Base-by-base conservation (phyloP, 176 grass and related monocot species). In the Puya raimondii region DNA sequence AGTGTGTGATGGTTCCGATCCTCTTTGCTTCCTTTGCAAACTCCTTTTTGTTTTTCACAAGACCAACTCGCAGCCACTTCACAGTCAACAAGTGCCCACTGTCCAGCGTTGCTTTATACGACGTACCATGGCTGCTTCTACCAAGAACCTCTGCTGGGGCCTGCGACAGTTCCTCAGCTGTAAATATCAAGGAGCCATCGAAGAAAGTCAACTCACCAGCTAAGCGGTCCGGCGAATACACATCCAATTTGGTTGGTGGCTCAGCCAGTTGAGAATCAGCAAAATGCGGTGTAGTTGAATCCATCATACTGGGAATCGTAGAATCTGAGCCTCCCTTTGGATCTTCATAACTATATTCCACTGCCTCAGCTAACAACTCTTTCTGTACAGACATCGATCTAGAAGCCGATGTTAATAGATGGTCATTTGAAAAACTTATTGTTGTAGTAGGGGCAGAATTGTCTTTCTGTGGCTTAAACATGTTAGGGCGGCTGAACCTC, bases 141-240 rank as follows among this genome's bases (percentile, higher is more conserved):
- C 94, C 95, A 80, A 99, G 83, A 83, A 94, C 85, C 76, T 99
- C 90, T 11, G 90, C 95, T 15, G 90, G 95, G 22, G 95, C 82
- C 82, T 72, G 82, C 47, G 95, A 93, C 52, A 99, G 79, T 71
- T 94, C 95, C 80, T 94, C 95, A 49, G 85, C 82, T 68, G 84
- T 93, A 72, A 94, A 99, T 77, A 94, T 81, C 69, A 80, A 83
- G 68, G 80, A 84, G 76, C 33, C 82, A 8, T 94, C 95, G 53
- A 94, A 54, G 69, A 99, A 90, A 76, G 84, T 91, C 68, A 99
- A 63, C 57, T 99, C 94, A 64, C 94, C 94, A 68, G 76, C 82
- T 70, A 93, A 74, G 17, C 87, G 80, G 49, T 99, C 94, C 70
- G 94, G 89, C 67, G 91, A 96, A 65, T 90, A 87, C n/a, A 92